Percentiles rank a stretch among this genome's conserved stretches.
phyloP scores from a whole-genome alignment of 345 rosid species.

The Eucalyptus urophylla region DNA sequence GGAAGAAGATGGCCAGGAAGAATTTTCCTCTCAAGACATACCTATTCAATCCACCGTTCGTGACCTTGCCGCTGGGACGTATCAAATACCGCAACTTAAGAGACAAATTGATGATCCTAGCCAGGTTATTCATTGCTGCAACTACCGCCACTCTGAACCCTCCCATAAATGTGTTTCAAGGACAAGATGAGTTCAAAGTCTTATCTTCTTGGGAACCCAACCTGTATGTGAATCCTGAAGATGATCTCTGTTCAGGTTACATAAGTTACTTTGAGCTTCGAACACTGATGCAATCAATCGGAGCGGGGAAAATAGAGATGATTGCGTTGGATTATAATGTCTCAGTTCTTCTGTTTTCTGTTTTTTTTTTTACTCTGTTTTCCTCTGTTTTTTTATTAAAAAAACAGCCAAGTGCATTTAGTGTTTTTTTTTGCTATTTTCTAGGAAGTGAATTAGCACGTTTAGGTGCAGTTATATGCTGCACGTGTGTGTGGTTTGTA shows the following conservation, averaged over 20 bases:
- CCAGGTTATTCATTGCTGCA: background rate
- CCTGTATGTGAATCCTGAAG: slow-evolving; percentile 40
- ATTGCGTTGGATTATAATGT: no score
- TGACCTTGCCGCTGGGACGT: background rate
- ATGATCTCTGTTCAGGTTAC: slow-evolving; percentile 46
- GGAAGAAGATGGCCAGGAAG: background rate
- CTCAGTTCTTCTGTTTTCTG: no score
- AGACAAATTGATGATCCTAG: background rate
- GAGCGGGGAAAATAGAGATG: background rate
- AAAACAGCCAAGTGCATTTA: no score
- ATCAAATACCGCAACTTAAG: background rate
- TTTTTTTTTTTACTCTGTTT: no score
- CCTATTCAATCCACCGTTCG: background rate
- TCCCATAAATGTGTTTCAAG: background rate
- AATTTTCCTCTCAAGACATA: background rate
- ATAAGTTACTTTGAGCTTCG: background rate
- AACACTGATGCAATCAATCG: background rate
- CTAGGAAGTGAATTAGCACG: no score
- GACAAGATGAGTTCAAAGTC: background rate
- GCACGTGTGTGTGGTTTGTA: no score
- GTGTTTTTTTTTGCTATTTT: no score
- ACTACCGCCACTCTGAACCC: background rate
- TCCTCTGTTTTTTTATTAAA: no score
- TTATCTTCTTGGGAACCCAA: slow-evolving; percentile 34
- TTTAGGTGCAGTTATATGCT: no score